Conservation (phyloP, 305 asterid genomes). For the Petunia hybrid region DNA sequence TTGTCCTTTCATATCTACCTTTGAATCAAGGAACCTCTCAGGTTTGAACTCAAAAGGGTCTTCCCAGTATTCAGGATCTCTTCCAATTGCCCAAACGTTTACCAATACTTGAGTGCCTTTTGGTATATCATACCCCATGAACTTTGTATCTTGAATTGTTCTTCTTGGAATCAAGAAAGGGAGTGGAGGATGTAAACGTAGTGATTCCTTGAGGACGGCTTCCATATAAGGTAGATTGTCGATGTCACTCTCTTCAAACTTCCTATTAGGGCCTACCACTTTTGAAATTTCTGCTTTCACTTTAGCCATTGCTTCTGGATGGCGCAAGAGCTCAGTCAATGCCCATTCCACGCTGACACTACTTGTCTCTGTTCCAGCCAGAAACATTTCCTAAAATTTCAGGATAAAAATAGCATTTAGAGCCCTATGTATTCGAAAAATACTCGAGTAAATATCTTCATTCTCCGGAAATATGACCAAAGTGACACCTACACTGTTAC, state of each 20-base stretch:
- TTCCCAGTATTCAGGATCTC: slow-evolving; percentile 32
- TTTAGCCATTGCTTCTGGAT: slow-evolving; percentile 53
- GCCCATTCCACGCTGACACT: slow-evolving; percentile 72
- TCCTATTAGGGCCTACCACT: slow-evolving; percentile 47
- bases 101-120: slow-evolving; percentile 30
- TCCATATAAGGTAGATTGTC: slow-evolving; percentile 53
- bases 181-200: slow-evolving; percentile 33
- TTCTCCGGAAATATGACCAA: too few relatives aligned
- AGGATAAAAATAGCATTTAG: not conserved
- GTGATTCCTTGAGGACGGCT: slow-evolving; percentile 52
- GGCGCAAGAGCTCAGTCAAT: slow-evolving; percentile 63
- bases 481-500: not conserved
- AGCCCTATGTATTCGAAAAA: too few relatives aligned
- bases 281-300: slow-evolving; percentile 57
- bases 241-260: slow-evolving; percentile 54
- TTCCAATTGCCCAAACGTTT: slow-evolving; percentile 31
- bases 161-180: slow-evolving; percentile 34
- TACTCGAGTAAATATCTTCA: too few relatives aligned
- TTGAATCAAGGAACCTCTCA: slow-evolving; percentile 30
- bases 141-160: slow-evolving; percentile 11
- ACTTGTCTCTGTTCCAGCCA: slow-evolving; percentile 69
- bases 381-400: slow-evolving; percentile 63
- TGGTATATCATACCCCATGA: slow-evolving; percentile 32
- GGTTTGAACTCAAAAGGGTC: slow-evolving; percentile 25
- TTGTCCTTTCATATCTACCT: slow-evolving; percentile 19